Conservation (phyloP, 2,329 filamentous ascomycete genomes). For the Lecanoromycetidae sp. region DNA sequence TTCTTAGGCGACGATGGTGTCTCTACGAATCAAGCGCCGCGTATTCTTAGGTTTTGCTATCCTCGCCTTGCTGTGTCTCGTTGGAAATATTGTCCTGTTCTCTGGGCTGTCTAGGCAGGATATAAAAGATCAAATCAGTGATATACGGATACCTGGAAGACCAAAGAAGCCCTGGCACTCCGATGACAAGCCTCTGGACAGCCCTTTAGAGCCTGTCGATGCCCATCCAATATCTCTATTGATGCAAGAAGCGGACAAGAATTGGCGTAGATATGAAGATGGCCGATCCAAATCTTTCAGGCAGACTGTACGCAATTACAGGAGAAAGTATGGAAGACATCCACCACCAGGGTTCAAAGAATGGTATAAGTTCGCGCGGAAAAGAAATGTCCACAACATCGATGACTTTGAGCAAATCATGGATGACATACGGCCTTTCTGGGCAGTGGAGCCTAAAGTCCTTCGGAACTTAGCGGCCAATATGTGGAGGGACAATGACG, state of each 20-base stretch:
- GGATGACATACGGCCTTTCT: constrained; percentile 29
- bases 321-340: constrained; percentile 28
- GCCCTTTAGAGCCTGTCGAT: constrained; percentile 18
- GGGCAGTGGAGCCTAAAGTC: constrained; percentile 25
- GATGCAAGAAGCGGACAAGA: constrained; percentile 27
- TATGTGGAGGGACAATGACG: constrained; percentile 23
- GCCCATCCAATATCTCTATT: constrained; percentile 25
- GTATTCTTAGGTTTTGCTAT: constrained; percentile 1
- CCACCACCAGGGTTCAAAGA: constrained; percentile 31
- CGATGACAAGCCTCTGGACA: constrained; percentile 9
- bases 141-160: constrained; percentile 15
- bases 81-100: constrained; percentile 3
- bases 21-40: constrained; percentile 4
- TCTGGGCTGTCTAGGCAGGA: constrained; percentile 10
- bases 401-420: constrained; percentile 30
- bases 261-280: constrained; percentile 25
- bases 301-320: constrained; percentile 29
- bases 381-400: constrained; percentile 27
- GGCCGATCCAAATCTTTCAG: constrained; percentile 27
- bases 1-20: constrained; percentile 5
- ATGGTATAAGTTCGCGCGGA: constrained; percentile 30
- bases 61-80: constrained; percentile 1
- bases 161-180: constrained; percentile 18
- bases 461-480: constrained; percentile 26
- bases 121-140: constrained; percentile 4